phyloP scores from a whole-genome alignment of 2,329 filamentous ascomycete species.

The Pseudocercospora musae region DNA sequence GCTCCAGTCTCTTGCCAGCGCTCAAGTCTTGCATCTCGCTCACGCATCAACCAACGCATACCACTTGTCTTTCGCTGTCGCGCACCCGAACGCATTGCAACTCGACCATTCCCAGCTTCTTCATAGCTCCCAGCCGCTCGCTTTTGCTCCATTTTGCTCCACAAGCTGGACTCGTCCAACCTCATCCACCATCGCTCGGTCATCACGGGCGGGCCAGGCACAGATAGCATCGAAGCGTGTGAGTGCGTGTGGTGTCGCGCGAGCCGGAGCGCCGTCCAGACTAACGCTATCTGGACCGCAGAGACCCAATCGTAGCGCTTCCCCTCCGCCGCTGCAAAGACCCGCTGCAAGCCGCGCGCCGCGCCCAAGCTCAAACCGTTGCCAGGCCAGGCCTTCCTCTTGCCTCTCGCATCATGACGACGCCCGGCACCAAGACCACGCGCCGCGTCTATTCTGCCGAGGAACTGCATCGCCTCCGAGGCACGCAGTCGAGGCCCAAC shows the following conservation, averaged over 20 bases:
- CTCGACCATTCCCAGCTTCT: slow-evolving; percentile 36
- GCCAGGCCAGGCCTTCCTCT: background rate
- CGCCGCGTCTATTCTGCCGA: slow-evolving; percentile 39
- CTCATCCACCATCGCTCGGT: background rate
- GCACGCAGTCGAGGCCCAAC: slow-evolving; percentile 35
- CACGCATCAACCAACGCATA: slow-evolving; percentile 19
- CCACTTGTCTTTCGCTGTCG: slow-evolving; percentile 22
- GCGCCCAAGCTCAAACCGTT: background rate
- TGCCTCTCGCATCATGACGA: slow-evolving; percentile 10
- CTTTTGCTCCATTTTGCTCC: slow-evolving; percentile 13
- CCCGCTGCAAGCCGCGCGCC: background rate
- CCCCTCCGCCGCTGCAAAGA: background rate
- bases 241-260: background rate
- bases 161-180: background rate
- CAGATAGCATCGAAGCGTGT: background rate
- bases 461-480: slow-evolving; percentile 36
- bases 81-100: slow-evolving; percentile 28
- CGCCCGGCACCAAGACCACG: slow-evolving; percentile 20
- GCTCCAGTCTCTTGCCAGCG: slow-evolving; percentile 7
- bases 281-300: background rate
- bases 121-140: slow-evolving; percentile 27
- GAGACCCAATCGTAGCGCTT: background rate
- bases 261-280: background rate
- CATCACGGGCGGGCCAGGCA: background rate
- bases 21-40: background rate